phyloP scores from a whole-genome alignment of 1,284 basidiomycete species.

The Melanopsichium pennsylvanicum region DNA sequence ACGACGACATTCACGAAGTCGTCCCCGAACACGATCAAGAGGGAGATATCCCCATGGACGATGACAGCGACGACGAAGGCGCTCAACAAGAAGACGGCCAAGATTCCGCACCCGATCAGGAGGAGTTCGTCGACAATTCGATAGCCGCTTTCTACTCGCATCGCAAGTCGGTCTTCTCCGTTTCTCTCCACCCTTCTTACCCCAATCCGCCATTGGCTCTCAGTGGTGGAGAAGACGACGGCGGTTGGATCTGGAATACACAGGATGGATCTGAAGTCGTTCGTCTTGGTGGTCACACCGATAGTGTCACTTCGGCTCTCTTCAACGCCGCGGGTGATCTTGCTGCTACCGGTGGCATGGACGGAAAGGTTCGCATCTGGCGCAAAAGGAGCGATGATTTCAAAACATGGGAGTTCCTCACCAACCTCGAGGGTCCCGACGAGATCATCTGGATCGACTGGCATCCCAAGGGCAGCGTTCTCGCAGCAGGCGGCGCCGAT shows the following conservation, averaged over 20 bases:
- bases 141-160: slow-evolving; percentile 64
- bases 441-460: slow-evolving; percentile 94
- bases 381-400: slow-evolving; percentile 71
- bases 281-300: slow-evolving; percentile 87
- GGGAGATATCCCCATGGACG: slow-evolving; percentile 47
- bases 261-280: slow-evolving; percentile 81
- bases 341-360: slow-evolving; percentile 95
- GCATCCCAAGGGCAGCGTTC: slow-evolving; percentile 91
- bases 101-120: slow-evolving; percentile 30
- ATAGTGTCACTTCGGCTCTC: slow-evolving; percentile 82
- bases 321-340: slow-evolving; percentile 90
- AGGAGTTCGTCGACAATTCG: slow-evolving; percentile 60
- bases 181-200: slow-evolving; percentile 76
- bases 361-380: slow-evolving; percentile 92
- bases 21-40: slow-evolving; percentile 45
- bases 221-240: slow-evolving; percentile 93
- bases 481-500: slow-evolving; percentile 91
- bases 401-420: slow-evolving; percentile 88
- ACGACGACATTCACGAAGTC: slow-evolving; percentile 44
- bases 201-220: slow-evolving; percentile 84
- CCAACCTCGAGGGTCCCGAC: slow-evolving; percentile 88
- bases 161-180: slow-evolving; percentile 76
- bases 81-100: slow-evolving; percentile 7
- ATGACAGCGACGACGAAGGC: slow-evolving; percentile 33
- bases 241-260: slow-evolving; percentile 91